These are phyloP conservation scores for Cercospora citrullina DNA, from an alignment of 2,329 filamentous ascomycete genomes.

Conservation along the genomic window DNA sequence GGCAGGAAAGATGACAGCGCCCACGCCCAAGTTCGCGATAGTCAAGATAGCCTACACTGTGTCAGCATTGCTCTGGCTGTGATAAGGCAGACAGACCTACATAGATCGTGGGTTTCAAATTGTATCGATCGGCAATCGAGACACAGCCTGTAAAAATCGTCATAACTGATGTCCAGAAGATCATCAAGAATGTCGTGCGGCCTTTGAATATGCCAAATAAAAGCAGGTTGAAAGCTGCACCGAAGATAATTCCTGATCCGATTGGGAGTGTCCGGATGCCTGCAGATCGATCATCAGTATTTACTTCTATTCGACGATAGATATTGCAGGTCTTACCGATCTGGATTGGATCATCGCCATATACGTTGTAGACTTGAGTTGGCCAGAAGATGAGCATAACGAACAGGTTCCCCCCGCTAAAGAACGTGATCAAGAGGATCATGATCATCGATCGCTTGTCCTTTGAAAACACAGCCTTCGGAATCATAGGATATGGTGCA, in stretches of 20 bases:
- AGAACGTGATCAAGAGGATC: constrained; percentile 45
- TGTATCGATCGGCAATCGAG: constrained; percentile 29
- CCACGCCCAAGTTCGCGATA: constrained; percentile 64
- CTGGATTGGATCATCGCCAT: constrained; percentile 59
- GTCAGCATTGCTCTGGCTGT: not conserved
- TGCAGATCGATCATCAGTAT: not conserved
- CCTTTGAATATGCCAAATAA: constrained; percentile 60
- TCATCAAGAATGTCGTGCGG: constrained; percentile 60
- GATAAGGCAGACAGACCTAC: constrained; percentile 24
- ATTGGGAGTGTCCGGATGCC: constrained; percentile 61
- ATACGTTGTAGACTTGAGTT: constrained; percentile 64
- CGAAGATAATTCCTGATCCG: constrained; percentile 62
- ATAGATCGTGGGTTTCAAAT: constrained; percentile 34
- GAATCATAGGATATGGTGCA: constrained; percentile 40
- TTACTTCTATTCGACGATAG: not conserved
- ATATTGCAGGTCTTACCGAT: constrained; percentile 50
- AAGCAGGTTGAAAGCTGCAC: constrained; percentile 60
- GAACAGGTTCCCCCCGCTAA: constrained; percentile 45
- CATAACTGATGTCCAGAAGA: constrained; percentile 62
- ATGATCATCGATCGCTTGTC: constrained; percentile 40
- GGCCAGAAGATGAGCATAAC: constrained; percentile 60
- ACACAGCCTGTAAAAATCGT: constrained; percentile 55
- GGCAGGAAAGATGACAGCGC: constrained; percentile 66
- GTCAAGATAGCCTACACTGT: constrained; percentile 50
- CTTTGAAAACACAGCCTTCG: constrained; percentile 33